Percentiles rank a stretch among this genome's conserved stretches.
Evolutionary conservation across 371 early-diverging fungal genomes (phyloP).

Genomic region (Apophysomyces ossiformis): DNA sequence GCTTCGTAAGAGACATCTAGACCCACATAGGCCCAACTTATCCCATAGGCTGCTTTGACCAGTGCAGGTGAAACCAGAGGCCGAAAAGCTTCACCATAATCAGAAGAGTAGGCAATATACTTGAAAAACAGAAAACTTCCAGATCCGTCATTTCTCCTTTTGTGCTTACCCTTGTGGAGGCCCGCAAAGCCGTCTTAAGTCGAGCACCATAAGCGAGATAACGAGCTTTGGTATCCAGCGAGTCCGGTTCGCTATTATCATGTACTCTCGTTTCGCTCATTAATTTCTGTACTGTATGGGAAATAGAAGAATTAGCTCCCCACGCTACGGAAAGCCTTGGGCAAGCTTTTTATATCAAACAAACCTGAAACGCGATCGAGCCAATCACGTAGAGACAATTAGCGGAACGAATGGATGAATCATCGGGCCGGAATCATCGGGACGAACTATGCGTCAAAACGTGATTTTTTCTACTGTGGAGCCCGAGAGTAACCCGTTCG

Average conservation of each 20-base stretch:
- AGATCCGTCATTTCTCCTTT: not conserved
- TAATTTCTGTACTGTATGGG: not conserved
- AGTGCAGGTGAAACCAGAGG: slow-evolving; percentile 65
- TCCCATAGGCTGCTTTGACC: slow-evolving; percentile 69
- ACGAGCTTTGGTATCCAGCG: slow-evolving; percentile 63
- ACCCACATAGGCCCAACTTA: slow-evolving; percentile 68
- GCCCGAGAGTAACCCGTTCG: no score
- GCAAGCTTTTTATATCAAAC: not conserved
- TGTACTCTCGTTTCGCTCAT: not conserved
- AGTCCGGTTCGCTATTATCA: slow-evolving; percentile 52
- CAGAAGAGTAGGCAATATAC: slow-evolving; percentile 73
- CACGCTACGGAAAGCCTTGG: not conserved
- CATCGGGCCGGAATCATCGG: not conserved
- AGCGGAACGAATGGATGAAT: not conserved
- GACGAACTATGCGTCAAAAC: no score
- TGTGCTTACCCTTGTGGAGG: slow-evolving; percentile 38
- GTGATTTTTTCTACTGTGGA: no score
- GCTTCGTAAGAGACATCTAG: slow-evolving; percentile 73
- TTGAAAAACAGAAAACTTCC: slow-evolving; percentile 22
- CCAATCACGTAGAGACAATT: not conserved
- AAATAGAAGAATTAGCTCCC: not conserved
- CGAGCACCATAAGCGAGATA: slow-evolving; percentile 73
- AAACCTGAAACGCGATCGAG: not conserved
- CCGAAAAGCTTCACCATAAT: slow-evolving; percentile 81
- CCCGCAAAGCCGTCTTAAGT: slow-evolving; percentile 57